Percentiles rank a stretch among this genome's conserved stretches.
Conservation (phyloP, 805 yeast genomes). For the Myxozyma neotropica region DNA sequence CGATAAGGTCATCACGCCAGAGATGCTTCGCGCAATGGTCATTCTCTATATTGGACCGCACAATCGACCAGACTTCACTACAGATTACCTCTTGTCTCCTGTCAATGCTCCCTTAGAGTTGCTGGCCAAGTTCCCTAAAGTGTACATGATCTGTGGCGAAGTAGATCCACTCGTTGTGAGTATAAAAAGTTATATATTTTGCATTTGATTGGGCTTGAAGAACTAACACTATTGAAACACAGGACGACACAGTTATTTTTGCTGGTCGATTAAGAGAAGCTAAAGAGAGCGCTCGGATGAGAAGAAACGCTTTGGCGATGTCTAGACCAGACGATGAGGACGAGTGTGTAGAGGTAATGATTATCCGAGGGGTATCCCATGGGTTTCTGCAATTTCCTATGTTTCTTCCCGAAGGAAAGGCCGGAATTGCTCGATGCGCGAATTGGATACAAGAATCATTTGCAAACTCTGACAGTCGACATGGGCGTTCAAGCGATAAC, state of each 20-base stretch:
- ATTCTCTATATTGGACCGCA: conserved; percentile 38
- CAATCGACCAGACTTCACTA: conserved; percentile 35
- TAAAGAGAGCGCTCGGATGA: conserved; percentile 25
- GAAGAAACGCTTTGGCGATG: conserved; percentile 26
- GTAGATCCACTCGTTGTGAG: conserved; percentile 40
- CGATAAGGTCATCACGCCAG: conserved; percentile 39
- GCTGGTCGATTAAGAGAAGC: conserved; percentile 40
- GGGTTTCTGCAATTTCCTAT: conserved; percentile 38
- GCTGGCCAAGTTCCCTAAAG: conserved; percentile 39
- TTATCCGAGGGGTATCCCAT: conserved; percentile 39
- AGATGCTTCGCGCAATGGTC: conserved; percentile 38
- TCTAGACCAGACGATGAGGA: conserved; percentile 6
- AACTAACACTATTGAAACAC: too few relatives aligned
- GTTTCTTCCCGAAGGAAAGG: conserved; percentile 38
- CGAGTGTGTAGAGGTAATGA: conserved; percentile 36
- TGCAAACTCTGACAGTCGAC: conserved; percentile 1
- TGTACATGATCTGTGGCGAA: conserved; percentile 40
- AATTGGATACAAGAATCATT: conserved; percentile 37
- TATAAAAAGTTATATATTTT: not conserved
- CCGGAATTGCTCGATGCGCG: conserved; percentile 35
- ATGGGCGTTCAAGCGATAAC: not conserved
- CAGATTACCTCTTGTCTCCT: conserved; percentile 39
- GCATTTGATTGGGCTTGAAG: too few relatives aligned
- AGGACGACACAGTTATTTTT: conserved; percentile 40
- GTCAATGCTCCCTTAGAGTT: conserved; percentile 37